Conservation (phyloP, 495 filamentous ascomycete genomes). For the Lepraria neglecta region DNA sequence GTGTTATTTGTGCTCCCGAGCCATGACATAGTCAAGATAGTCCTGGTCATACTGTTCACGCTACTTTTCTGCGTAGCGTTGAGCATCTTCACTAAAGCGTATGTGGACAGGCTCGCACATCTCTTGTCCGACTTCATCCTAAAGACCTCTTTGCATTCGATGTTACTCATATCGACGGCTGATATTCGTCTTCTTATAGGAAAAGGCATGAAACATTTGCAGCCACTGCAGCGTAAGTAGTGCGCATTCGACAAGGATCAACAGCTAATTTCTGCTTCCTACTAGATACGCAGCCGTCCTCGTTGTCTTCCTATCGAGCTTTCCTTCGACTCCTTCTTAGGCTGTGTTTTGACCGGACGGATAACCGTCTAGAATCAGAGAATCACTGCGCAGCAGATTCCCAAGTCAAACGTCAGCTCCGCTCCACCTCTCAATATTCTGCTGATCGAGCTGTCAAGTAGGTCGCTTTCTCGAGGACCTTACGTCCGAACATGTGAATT, state of each 20-base stretch:
- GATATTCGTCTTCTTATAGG: not conserved
- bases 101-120: not conserved
- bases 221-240: not conserved
- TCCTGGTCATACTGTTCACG: not conserved
- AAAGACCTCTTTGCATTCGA: too few relatives aligned
- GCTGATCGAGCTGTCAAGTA: too few relatives aligned
- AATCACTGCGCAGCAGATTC: too few relatives aligned
- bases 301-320: not conserved
- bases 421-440: too few relatives aligned
- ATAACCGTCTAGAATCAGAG: too few relatives aligned
- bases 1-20: not conserved
- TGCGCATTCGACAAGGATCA: not conserved
- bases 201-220: not conserved
- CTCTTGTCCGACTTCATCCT: too few relatives aligned
- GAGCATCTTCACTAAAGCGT: not conserved
- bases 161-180: not conserved
- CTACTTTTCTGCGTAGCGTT: not conserved
- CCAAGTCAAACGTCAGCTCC: too few relatives aligned
- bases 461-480: too few relatives aligned
- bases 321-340: not conserved
- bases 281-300: not conserved
- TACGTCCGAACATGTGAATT: too few relatives aligned
- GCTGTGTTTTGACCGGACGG: too few relatives aligned
- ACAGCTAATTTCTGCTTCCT: not conserved
- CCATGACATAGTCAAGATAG: not conserved